Evolutionary conservation across 2,329 filamentous ascomycete species (phyloP), one percentile per base, ranked within the genome.

Genomic region (Huntiella omanensis): DNA sequence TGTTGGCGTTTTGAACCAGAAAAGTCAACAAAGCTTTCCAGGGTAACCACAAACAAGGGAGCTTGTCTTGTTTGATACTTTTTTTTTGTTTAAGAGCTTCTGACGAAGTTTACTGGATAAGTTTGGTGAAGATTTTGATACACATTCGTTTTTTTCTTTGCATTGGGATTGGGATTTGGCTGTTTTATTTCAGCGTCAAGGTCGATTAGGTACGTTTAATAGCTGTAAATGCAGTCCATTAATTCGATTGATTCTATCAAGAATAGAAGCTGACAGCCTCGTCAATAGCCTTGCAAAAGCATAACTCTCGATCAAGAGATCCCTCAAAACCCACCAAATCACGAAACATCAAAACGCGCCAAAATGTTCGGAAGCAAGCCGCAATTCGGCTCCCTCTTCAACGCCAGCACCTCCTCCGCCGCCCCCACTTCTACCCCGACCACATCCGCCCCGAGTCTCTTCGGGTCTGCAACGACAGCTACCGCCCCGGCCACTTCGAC

Each of bases 401-500:
- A 37, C 32, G 43, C 50, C 35, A 43, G 43, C 43, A 45, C 50
- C 33, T 48, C 42, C 12, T 48, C 47, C 39, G 48, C 45, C 28
- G 42, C 48, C 17, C 40, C 51, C 41, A 49, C 53, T 39, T 45
- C 42, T n/a, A 47, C 49, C 33, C 43, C 50, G 17, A 38, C 49
- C 37, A 45, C 46, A 36, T 42, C 52, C 32, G 51, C 50, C 28
- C 35, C 32, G 40, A 53, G 52, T 39, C 46, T 56, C 3, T 57
- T 59, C 50, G 56, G 55, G 16, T 22, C 37, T 10, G 10, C 22
- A 7, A 1, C 22, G 59, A 50, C 60, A 56, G 52, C 39, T 1
- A 37, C 55, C 54, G 38, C 58, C 57, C 50, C 51, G 57, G 46
- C 50, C 50, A 42, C 45, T 52, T 45, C 56, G 55, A 45, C 55